Percentiles rank a stretch among this genome's conserved stretches.
Evolutionary conservation across 1,284 basidiomycete genomes (phyloP).

Genomic region (Leccinum angustisporum): DNA sequence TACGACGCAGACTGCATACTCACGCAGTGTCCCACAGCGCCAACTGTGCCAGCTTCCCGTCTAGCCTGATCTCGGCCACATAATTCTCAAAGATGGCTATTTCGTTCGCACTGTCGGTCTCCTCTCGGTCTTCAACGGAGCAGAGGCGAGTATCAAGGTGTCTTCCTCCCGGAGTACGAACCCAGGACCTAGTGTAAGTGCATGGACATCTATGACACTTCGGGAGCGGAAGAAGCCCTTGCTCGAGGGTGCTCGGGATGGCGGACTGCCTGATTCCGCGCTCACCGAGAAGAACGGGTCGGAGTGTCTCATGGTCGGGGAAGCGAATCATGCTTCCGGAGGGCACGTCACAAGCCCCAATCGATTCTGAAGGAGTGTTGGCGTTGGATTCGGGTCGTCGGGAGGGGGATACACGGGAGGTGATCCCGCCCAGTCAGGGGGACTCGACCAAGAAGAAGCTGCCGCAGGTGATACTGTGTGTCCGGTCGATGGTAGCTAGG

Average conservation of each 20-base stretch:
- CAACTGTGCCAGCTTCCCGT: too few species aligned
- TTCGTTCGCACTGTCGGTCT: too few species aligned
- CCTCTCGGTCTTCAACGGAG: too few species aligned
- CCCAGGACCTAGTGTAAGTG: conserved; percentile 1
- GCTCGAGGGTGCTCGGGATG: background rate
- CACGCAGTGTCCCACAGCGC: too few species aligned
- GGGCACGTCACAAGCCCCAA: conserved; percentile 15
- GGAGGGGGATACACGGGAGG: background rate
- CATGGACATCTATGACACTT: conserved; percentile 48
- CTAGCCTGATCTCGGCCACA: too few species aligned
- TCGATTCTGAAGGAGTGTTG: background rate
- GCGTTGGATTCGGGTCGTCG: background rate
- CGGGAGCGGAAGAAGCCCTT: conserved; percentile 50
- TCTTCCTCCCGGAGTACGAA: too few species aligned
- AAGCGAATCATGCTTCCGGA: conserved; percentile 5
- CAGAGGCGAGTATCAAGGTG: too few species aligned
- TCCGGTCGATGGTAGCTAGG: conserved; percentile 36
- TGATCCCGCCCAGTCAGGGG: background rate
- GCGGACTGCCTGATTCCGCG: background rate
- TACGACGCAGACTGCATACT: too few species aligned
- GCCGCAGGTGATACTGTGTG: conserved; percentile 48
- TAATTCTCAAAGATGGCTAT: too few species aligned
- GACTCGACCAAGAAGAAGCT: background rate
- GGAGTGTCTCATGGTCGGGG: conserved; percentile 11
- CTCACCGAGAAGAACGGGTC: background rate